Percentiles rank a stretch among this genome's conserved stretches.
These are phyloP conservation scores for Orbilia javanica DNA, from an alignment of 2,329 filamentous ascomycete genomes.

Conservation along the genomic window DNA sequence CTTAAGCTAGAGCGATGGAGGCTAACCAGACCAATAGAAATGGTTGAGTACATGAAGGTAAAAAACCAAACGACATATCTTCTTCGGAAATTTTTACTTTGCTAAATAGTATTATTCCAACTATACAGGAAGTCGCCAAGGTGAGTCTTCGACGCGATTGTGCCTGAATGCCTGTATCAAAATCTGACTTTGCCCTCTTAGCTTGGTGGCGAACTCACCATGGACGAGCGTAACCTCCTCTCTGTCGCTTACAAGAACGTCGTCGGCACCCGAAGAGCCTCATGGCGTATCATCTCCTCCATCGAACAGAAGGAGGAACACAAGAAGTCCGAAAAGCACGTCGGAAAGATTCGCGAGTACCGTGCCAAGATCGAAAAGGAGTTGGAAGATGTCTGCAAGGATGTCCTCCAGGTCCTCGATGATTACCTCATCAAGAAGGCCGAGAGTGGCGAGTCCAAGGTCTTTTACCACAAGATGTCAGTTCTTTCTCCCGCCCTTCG, in stretches of 20 bases:
- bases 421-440: slow-evolving; percentile 93
- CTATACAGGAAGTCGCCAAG: slow-evolving; percentile 88
- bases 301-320: slow-evolving; percentile 99
- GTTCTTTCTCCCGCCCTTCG: slow-evolving; percentile 62
- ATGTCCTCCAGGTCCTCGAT: slow-evolving; percentile 95
- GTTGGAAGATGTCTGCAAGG: slow-evolving; percentile 96
- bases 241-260: slow-evolving; percentile 99
- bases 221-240: slow-evolving; percentile 97
- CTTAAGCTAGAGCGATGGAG: neutral
- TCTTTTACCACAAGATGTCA: slow-evolving; percentile 99
- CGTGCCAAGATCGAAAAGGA: slow-evolving; percentile 98
- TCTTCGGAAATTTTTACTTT: slow-evolving; percentile 59
- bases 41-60: slow-evolving; percentile 99
- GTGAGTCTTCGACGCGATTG: slow-evolving; percentile 66
- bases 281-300: slow-evolving; percentile 97
- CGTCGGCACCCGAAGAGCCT: slow-evolving; percentile 94
- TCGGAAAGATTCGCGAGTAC: slow-evolving; percentile 95
- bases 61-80: slow-evolving; percentile 63
- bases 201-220: slow-evolving; percentile 79
- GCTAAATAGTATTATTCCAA: slow-evolving; percentile 62
- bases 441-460: slow-evolving; percentile 96
- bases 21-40: slow-evolving; percentile 71
- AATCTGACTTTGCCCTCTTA: slow-evolving; percentile 54
- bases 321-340: slow-evolving; percentile 94
- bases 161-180: neutral